A percentile compares a stretch with the other conserved stretches of the same genome.
phyloP scores from a whole-genome alignment of 2,329 filamentous ascomycete species.

The Phaeomoniella chlamydospora region DNA sequence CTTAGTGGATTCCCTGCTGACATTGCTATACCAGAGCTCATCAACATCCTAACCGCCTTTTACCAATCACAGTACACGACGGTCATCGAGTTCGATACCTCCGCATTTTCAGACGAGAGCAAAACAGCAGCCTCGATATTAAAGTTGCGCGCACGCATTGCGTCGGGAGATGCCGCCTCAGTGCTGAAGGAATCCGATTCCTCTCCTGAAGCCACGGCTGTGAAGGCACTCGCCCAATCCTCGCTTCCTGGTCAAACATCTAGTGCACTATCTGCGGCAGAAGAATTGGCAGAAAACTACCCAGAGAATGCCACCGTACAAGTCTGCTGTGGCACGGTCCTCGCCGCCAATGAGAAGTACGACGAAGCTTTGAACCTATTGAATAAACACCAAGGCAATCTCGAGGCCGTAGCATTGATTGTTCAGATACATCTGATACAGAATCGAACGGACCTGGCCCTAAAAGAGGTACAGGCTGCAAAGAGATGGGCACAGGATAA shows the following conservation, averaged over 20 bases:
- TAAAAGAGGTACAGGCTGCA: conserved; percentile 77
- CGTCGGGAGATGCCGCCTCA: conserved; percentile 60
- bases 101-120: conserved; percentile 66
- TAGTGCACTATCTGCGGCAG: conserved; percentile 46
- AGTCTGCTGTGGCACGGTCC: conserved; percentile 63
- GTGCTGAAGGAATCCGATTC: conserved; percentile 55
- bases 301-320: conserved; percentile 70
- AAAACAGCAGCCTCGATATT: conserved; percentile 62
- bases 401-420: conserved; percentile 68
- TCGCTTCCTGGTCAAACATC: conserved; percentile 41
- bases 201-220: conserved; percentile 61
- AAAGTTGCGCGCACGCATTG: conserved; percentile 67
- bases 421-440: conserved; percentile 86
- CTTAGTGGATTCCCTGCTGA: conserved; percentile 9
- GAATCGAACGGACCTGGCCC: conserved; percentile 77
- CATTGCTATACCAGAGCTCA: conserved; percentile 35
- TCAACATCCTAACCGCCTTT: conserved; percentile 54
- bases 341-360: conserved; percentile 66
- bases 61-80: conserved; percentile 70
- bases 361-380: conserved; percentile 74
- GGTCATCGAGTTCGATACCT: conserved; percentile 74
- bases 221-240: conserved; percentile 60
- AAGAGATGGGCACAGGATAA: conserved; percentile 93
- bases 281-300: conserved; percentile 52
- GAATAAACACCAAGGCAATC: conserved; percentile 68